A percentile compares a stretch with the other conserved stretches of the same genome.
Evolutionary conservation across 2,329 filamentous ascomycete species (phyloP).

Genomic region (Rachicladosporium sp.): DNA sequence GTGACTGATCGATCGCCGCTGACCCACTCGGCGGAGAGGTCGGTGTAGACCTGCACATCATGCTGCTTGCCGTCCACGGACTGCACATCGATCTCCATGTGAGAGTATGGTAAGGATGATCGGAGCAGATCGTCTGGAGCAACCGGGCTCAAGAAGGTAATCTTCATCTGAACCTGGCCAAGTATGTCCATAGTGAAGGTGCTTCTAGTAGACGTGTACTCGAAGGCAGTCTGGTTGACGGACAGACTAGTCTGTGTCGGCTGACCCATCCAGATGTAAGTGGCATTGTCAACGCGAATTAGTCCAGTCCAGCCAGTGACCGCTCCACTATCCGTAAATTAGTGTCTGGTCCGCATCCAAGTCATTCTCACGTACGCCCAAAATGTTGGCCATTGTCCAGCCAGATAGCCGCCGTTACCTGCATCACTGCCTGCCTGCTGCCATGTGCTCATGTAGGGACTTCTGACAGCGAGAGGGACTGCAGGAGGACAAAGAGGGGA

Average conservation of each 20-base stretch:
- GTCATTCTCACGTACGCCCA: slow-evolving; percentile 27
- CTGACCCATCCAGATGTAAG: slow-evolving; percentile 55
- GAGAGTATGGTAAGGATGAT: slow-evolving; percentile 59
- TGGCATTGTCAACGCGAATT: slow-evolving; percentile 52
- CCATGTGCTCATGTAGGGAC: slow-evolving; percentile 63
- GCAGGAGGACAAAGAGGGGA: slow-evolving; percentile 53
- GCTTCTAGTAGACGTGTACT: slow-evolving; percentile 61
- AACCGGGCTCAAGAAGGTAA: slow-evolving; percentile 60
- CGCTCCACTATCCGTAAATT: slow-evolving; percentile 26
- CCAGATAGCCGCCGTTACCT: slow-evolving; percentile 52
- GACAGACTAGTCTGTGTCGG: slow-evolving; percentile 31
- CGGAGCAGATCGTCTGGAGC: slow-evolving; percentile 52
- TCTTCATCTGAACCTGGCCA: slow-evolving; percentile 47
- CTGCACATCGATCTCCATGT: slow-evolving; percentile 50
- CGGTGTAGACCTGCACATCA: slow-evolving; percentile 57
- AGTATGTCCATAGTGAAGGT: slow-evolving; percentile 55
- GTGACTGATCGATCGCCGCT: slow-evolving; percentile 45
- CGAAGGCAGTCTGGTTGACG: slow-evolving; percentile 50
- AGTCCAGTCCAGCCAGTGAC: slow-evolving; percentile 56
- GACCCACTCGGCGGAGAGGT: slow-evolving; percentile 62
- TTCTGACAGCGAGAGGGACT: slow-evolving; percentile 60
- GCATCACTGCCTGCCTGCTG: slow-evolving; percentile 46
- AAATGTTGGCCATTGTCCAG: slow-evolving; percentile 55
- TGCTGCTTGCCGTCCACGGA: slow-evolving; percentile 52
- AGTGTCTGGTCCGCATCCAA: no score